A percentile compares a stretch with the other conserved stretches of the same genome.
Conservation (phyloP, 2,329 filamentous ascomycete species). For the Aspergillus sp. region DNA sequence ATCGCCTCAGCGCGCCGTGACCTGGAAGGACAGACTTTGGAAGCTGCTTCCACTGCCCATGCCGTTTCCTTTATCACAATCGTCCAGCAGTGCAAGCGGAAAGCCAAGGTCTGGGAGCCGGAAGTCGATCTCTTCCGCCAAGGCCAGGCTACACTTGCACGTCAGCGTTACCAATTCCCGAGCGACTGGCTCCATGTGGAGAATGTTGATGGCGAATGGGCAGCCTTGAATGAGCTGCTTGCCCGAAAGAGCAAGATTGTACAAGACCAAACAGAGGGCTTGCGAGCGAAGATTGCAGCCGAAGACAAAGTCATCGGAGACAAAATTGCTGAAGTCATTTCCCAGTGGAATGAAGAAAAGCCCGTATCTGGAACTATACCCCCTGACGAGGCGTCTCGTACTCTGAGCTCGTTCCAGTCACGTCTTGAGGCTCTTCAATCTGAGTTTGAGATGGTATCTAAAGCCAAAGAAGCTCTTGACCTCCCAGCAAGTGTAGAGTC, state of each 20-base stretch:
- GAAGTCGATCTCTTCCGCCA: slow-evolving; percentile 96
- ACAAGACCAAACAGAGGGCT: slow-evolving; percentile 90
- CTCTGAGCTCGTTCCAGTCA: slow-evolving; percentile 76
- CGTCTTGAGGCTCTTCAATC: slow-evolving; percentile 82
- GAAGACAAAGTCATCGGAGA: slow-evolving; percentile 90
- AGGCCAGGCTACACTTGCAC: slow-evolving; percentile 85
- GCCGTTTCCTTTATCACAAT: slow-evolving; percentile 98
- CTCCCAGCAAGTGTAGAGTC: slow-evolving; percentile 77
- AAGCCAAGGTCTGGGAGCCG: slow-evolving; percentile 89
- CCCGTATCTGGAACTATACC: slow-evolving; percentile 93
- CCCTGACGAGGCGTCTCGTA: slow-evolving; percentile 81
- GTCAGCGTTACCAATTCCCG: slow-evolving; percentile 91
- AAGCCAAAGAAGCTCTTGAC: slow-evolving; percentile 94
- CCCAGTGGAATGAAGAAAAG: slow-evolving; percentile 94
- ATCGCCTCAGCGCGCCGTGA: slow-evolving; percentile 88
- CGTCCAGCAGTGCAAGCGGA: slow-evolving; percentile 92
- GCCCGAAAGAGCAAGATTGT: slow-evolving; percentile 92
- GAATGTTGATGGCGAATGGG: slow-evolving; percentile 95
- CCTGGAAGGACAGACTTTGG: slow-evolving; percentile 86
- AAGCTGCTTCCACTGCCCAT: slow-evolving; percentile 92
- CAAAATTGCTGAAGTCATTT: slow-evolving; percentile 80
- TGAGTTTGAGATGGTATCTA: slow-evolving; percentile 90
- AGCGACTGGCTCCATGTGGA: slow-evolving; percentile 94
- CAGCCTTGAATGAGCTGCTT: slow-evolving; percentile 86
- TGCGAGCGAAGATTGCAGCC: slow-evolving; percentile 90